A percentile compares a stretch with the other conserved stretches of the same genome.
Conservation (phyloP, 192 early-diverging fungal genomes). For the Endogone sp. region DNA sequence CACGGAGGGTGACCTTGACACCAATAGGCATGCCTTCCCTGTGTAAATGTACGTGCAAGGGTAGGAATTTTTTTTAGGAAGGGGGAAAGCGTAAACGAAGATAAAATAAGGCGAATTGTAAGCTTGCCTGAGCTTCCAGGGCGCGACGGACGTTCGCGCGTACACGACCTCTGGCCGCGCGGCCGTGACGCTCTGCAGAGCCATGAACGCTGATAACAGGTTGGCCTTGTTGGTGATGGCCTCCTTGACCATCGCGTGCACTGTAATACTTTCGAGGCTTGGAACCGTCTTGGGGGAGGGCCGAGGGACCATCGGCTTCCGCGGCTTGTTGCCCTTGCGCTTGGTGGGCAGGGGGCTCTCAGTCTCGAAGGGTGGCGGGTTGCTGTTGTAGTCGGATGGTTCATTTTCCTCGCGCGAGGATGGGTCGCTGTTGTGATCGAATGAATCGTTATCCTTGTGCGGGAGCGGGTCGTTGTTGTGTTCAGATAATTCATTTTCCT, state of each 20-base stretch:
- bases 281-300: constrained; percentile 64
- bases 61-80: background rate
- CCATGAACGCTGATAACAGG: constrained; percentile 87
- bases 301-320: constrained; percentile 52
- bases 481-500: constrained; percentile 6
- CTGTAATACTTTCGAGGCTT: constrained; percentile 62
- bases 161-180: constrained; percentile 74
- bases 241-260: constrained; percentile 86
- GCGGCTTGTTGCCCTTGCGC: constrained; percentile 42
- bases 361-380: background rate
- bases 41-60: background rate
- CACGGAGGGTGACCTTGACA: constrained; percentile 73
- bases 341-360: constrained; percentile 27
- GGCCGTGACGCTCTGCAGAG: constrained; percentile 85
- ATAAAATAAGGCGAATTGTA: constrained; percentile 1
- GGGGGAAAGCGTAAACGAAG: background rate
- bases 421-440: background rate
- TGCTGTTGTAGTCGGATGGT: constrained; percentile 7
- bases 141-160: constrained; percentile 72
- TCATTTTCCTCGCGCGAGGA: background rate
- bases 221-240: constrained; percentile 86
- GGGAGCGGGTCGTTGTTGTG: constrained; percentile 34
- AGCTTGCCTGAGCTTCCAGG: constrained; percentile 84
- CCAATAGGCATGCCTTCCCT: constrained; percentile 82
- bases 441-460: constrained; percentile 33